These are phyloP conservation scores for Candida neerlandica DNA, from an alignment of 1,139 yeast species.

Conservation along the genomic window DNA sequence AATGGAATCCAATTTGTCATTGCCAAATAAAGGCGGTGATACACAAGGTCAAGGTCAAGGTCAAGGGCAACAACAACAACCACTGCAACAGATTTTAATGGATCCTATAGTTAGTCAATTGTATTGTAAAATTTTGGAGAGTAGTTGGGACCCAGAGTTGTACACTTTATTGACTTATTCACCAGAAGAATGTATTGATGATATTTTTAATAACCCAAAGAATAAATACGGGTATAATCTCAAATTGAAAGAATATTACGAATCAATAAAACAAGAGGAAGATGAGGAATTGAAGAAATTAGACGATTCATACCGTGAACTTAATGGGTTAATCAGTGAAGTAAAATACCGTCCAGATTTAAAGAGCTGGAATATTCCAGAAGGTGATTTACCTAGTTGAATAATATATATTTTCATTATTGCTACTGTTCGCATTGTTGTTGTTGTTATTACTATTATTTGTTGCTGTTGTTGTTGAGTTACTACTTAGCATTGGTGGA, in stretches of 20 bases:
- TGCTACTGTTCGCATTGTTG: not conserved
- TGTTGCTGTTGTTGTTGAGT: not conserved
- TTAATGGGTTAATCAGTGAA: constrained; percentile 49
- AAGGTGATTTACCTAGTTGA: constrained; percentile 6
- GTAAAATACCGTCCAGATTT: constrained; percentile 43
- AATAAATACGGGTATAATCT: constrained; percentile 73
- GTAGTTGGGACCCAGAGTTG: constrained; percentile 80
- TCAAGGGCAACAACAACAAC: not conserved
- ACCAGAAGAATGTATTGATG: constrained; percentile 74
- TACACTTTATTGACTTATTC: constrained; percentile 58
- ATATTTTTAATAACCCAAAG: constrained; percentile 54
- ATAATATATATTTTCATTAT: constrained; percentile 5
- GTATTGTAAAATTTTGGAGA: constrained; percentile 64
- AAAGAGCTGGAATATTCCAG: constrained; percentile 41
- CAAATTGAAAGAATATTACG: constrained; percentile 23
- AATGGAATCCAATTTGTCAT: not conserved
- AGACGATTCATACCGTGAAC: constrained; percentile 46
- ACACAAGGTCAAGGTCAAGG: too few species aligned
- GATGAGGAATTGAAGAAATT: constrained; percentile 24
- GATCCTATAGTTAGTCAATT: constrained; percentile 57
- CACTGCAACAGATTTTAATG: constrained; percentile 26
- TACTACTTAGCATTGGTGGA: not conserved
- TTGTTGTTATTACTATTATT: not conserved
- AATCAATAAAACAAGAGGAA: constrained; percentile 11
- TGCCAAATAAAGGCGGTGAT: not conserved